These are phyloP conservation scores for Fusarium xylarioides DNA, from an alignment of 2,329 filamentous ascomycete genomes.

Conservation along the genomic window DNA sequence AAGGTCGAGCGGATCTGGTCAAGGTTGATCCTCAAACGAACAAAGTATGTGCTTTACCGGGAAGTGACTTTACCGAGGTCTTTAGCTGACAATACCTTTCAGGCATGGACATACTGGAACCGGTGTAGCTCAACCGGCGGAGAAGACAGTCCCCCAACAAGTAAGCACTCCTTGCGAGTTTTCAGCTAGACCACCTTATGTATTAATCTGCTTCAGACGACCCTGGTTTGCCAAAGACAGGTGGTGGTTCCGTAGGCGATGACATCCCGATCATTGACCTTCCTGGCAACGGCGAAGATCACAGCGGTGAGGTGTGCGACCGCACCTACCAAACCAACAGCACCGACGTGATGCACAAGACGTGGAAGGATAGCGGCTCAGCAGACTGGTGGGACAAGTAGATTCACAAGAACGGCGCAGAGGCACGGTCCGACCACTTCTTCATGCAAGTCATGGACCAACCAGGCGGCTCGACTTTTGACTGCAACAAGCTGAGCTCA, in stretches of 20 bases:
- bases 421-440: neutral
- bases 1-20: neutral
- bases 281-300: neutral
- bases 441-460: neutral
- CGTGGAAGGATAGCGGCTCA: neutral
- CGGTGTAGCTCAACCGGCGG: neutral
- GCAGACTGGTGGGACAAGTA: neutral
- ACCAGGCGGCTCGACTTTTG: neutral
- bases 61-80: neutral
- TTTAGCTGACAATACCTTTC: neutral
- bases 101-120: neutral
- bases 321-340: neutral
- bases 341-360: neutral
- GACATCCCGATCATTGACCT: neutral
- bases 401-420: neutral
- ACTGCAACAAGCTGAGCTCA: neutral
- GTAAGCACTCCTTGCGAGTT: neutral
- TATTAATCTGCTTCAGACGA: neutral
- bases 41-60: neutral
- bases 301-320: neutral
- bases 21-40: neutral
- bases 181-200: fast-evolving
- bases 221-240: neutral
- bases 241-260: neutral
- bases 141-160: neutral